Base-by-base conservation (phyloP, 2,329 filamentous ascomycete species). In the Hawksworthiomyces lignivorus region DNA sequence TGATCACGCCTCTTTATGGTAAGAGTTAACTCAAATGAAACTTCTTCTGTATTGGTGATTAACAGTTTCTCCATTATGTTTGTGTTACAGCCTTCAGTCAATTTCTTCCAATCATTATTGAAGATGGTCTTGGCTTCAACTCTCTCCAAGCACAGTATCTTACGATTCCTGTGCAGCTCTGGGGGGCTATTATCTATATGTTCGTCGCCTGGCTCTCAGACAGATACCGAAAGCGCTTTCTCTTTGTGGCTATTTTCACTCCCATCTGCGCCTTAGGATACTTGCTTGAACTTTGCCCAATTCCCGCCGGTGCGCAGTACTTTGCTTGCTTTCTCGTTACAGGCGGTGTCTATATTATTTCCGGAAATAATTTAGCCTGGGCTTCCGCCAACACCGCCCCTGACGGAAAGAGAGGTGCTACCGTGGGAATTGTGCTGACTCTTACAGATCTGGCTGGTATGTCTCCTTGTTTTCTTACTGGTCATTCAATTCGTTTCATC, bases 81-180 rank as follows among this genome's bases (percentile, higher is more conserved):
- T 18, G 10, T 9, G 21, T 11, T 29, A 4, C 11, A 27, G 21
- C n/a, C 1, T 17, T 10, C 21, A 37, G n/a, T n/a, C 34, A 39
- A 7, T 20, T 7, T 15, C 15, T 36, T 11, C 4, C 5, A 12
- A 14, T 24, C 5, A 22, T 19, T 11, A 39, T 40, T 12, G 15
- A 28, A 37, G 28, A 48, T 49, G 7, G 36, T 11, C 22, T 27
- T n/a, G 35, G 21, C 35, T 37, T 27, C 21, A 24, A 37, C 22
- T 28, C 35, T 3, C 35, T 28, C 15, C 35, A 37, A 24, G 35
- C 35, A n/a, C 35, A 37, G 11, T 26, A 26, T 15, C 21, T 37
- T 10, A 37, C 35, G n/a, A 28, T 37, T 10, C 35, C 35, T 12
- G 21, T 26, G 14, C 24, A 37, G 14, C 21, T 28, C 7, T 28